Percentiles rank a stretch among this genome's conserved stretches.
Evolutionary conservation across 768 basidiomycete species (phyloP).

Genomic region (Boletus fagicola): DNA sequence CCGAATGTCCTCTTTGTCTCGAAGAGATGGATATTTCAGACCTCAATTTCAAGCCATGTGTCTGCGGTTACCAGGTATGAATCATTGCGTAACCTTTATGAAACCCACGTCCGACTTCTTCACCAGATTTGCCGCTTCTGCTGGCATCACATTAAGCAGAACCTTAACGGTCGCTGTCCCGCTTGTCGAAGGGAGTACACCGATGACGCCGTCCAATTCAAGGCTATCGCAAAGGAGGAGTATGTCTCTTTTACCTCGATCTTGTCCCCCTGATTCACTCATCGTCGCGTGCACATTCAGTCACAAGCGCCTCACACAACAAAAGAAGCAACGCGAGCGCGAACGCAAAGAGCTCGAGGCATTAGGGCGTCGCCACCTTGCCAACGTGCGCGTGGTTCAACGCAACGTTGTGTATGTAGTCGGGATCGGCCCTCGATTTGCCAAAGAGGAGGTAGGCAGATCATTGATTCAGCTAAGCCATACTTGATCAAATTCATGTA

Average conservation of each 20-base stretch:
- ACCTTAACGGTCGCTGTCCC: slow-evolving; percentile 94
- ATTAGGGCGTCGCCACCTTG: slow-evolving; percentile 78
- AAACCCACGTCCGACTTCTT: slow-evolving; percentile 13
- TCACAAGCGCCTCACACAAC: slow-evolving; percentile 90
- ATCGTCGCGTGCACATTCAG: slow-evolving; percentile 40
- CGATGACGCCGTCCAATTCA: slow-evolving; percentile 92
- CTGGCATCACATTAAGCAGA: slow-evolving; percentile 97
- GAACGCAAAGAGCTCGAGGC: slow-evolving; percentile 93
- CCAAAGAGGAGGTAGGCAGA: slow-evolving; percentile 87
- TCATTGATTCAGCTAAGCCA: background rate
- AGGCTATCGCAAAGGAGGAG: slow-evolving; percentile 94
- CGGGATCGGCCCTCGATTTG: slow-evolving; percentile 90
- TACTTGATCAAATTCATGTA: slow-evolving; percentile 29
- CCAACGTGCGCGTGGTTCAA: slow-evolving; percentile 95
- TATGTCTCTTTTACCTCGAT: slow-evolving; percentile 43
- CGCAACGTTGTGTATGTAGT: slow-evolving; percentile 95
- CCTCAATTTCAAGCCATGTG: slow-evolving; percentile 98
- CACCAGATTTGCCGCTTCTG: slow-evolving; percentile 96
- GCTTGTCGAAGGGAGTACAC: slow-evolving; percentile 93
- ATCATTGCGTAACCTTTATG: slow-evolving; percentile 17
- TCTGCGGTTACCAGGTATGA: slow-evolving; percentile 93
- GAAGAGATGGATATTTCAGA: slow-evolving; percentile 99
- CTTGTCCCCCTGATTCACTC: slow-evolving; percentile 10
- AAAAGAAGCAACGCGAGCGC: slow-evolving; percentile 92
- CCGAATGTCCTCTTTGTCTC: slow-evolving; percentile 96